Evolutionary conservation across 768 basidiomycete species (phyloP), one percentile per base, ranked within the genome.

Genomic region (Mycena latifolia): DNA sequence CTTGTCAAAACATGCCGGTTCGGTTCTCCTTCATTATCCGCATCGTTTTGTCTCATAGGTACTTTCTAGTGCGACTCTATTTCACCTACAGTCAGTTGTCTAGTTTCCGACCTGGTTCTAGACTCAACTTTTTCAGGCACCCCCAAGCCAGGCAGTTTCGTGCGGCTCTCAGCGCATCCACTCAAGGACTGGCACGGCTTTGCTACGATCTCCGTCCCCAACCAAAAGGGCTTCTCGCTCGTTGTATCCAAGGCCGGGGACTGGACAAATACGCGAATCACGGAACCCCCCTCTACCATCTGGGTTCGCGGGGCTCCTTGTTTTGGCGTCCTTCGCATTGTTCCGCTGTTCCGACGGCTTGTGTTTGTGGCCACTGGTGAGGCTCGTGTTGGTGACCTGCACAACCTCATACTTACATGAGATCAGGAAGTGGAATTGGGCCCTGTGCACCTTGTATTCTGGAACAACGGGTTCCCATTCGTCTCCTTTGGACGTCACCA

Each of bases 401-500:
- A 20, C 20, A 14, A 18, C 24, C 62, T 58, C 14, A 35, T 5
- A 54, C 37, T 22, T 20, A 22, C n/a, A n/a, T n/a, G n/a, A n/a
- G n/a, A n/a, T 12, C 51, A 66, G 68, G 81, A 28, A 83, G 80
- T 20, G 86, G 86, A 47, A 88, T 89, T 64, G 88, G 87, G 2
- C 88, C 88, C n/a, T 88, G 86, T 71, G 83, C 85, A 2, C 85
- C 86, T 0, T 82, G 81, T 56, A 84, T 89, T 61, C 72, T 89
- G 58, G 87, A 83, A 59, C 77, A 81, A 67, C 77, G 80, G 27
- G 77, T 86, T 10, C 86, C 87, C 5, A 85, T 86, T 52, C 80
- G 83, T 20, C 79, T 89, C 31, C 80, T 90, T n/a, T 89, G 88
- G 88, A 88, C 87, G 0, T 84, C 87, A 18, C 88, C 87, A 2